phyloP scores from a whole-genome alignment of 2,329 filamentous ascomycete species.

The Gliomastix tumulicola region DNA sequence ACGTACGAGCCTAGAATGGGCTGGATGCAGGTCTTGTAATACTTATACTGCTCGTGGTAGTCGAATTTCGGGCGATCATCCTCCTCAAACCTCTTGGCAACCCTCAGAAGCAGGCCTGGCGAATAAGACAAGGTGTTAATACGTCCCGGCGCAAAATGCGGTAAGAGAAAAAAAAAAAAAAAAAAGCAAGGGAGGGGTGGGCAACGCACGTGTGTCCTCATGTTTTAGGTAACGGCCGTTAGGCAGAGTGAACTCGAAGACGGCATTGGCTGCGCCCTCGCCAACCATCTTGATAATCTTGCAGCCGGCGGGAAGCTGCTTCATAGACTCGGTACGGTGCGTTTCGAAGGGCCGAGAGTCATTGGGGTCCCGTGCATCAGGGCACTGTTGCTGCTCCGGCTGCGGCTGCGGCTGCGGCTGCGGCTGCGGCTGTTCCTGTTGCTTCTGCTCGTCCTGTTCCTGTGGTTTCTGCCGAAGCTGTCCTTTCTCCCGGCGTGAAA shows the following conservation, averaged over 20 bases:
- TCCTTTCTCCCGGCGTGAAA: no score
- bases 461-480: no score
- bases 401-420: no score
- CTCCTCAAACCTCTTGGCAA: constrained; percentile 26
- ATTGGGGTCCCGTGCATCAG: no score
- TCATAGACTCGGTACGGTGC: no score
- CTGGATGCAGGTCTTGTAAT: constrained; percentile 23
- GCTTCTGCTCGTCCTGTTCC: no score
- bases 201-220: constrained; percentile 11
- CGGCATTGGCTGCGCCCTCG: constrained; percentile 73
- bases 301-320: constrained; percentile 22
- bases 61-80: constrained; percentile 23
- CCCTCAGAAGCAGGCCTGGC: constrained; percentile 29
- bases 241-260: constrained; percentile 53
- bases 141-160: no score
- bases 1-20: constrained; percentile 24
- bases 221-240: constrained; percentile 10
- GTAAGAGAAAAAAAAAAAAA: constrained; percentile 1
- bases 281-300: constrained; percentile 36
- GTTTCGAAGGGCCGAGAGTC: no score
- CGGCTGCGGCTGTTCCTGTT: no score
- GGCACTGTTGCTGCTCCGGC: no score
- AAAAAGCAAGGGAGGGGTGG: constrained; percentile 1
- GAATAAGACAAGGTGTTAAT: no score
- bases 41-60: constrained; percentile 28